Base-by-base conservation (phyloP, 2,329 filamentous ascomycete genomes). In the Plenodomus biglobosus region DNA sequence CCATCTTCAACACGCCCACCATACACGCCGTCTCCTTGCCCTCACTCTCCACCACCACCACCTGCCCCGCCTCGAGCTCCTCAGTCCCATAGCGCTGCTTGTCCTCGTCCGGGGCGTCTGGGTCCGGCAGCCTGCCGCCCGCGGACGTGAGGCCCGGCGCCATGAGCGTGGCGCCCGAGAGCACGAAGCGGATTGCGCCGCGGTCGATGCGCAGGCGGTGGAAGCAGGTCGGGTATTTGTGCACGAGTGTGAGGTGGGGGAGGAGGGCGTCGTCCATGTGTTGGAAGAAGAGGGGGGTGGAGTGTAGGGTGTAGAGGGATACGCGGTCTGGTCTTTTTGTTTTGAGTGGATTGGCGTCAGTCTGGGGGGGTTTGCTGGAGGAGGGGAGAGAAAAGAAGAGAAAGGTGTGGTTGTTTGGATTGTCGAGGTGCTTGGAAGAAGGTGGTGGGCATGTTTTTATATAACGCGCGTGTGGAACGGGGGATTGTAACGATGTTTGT, bases 161-260 rank as follows among this genome's bases (percentile, higher is more conserved):
- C 94, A 99, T 99, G 55, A 99, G 85, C 13, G 92, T 90, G 1
- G 94, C 94, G 38, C 94, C 94, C 1, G 85, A 89, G 1, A 99
- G 83, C 20, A 99, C 92, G 75, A 99, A 99, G 52, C 94, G 89
- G 67, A 99, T 97, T 4, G 94, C 94, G 53, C 94, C 94, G 41
- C 94, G 85, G 73, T 99, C 94, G 72, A 97, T 95, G 50, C 92
- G 87, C 48, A 99, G 80, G 43, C 84, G 87, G 16, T 88, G 86
- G 71, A 99, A 92, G 50, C 85, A 87, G 59, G 84, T 78, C 8
- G 94, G 94, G 76, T 92, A 97, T 61, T 87, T 83, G 79, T 99
- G 94, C 32, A 99, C 85, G 64, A 97, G 85, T 40, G 83, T 83
- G 11, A 99, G 85, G 73, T 97, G 94, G 1, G 94, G 94, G 50